Conservation (phyloP, 306 rosid genomes). For the Sicyos edulis region DNA sequence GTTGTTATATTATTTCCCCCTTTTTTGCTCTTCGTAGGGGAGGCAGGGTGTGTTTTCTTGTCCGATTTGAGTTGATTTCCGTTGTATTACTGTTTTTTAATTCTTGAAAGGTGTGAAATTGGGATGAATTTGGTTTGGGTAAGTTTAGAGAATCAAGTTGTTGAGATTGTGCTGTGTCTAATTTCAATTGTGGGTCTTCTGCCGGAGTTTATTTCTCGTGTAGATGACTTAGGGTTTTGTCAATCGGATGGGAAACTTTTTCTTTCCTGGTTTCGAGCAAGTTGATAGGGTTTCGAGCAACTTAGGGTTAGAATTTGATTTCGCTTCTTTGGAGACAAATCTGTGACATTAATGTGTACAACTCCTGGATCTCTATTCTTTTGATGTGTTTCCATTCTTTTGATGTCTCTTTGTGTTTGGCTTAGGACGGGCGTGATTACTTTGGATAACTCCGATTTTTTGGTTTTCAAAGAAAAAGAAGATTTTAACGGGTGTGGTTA, state of each 20-base stretch:
- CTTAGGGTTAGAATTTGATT: too few species aligned
- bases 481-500: too few species aligned
- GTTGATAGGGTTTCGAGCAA: background rate
- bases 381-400: too few species aligned
- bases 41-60: slow-evolving; percentile 3
- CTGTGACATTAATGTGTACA: too few species aligned
- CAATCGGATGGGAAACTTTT: background rate
- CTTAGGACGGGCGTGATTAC: too few species aligned
- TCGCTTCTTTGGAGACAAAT: background rate
- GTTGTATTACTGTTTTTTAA: slow-evolving; percentile 23
- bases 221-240: slow-evolving; percentile 7
- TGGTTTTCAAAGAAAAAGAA: too few species aligned
- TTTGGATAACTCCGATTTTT: too few species aligned
- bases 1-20: background rate
- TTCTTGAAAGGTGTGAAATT: slow-evolving; percentile 14
- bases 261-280: background rate
- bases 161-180: background rate
- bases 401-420: too few species aligned
- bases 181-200: background rate
- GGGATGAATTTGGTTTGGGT: slow-evolving; percentile 17
- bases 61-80: slow-evolving; percentile 22
- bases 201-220: background rate
- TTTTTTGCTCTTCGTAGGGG: background rate
- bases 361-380: too few species aligned
- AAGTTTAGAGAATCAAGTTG: background rate